Base-by-base conservation (phyloP, 768 basidiomycete species). In the Myochromella boudieri region DNA sequence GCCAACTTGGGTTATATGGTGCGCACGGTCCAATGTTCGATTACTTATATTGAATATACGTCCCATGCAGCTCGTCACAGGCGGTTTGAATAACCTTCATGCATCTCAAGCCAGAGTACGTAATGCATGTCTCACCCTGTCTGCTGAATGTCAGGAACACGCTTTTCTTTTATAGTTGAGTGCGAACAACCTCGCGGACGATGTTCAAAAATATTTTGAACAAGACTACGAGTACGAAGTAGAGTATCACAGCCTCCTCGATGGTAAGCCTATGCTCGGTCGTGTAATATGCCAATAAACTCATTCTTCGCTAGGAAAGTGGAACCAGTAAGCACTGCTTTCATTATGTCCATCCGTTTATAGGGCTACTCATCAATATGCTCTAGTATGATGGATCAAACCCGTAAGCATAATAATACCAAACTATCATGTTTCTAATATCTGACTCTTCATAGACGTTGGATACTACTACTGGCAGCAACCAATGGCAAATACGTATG, bases 391-490 rank as follows among this genome's bases (percentile, higher is more conserved):
- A 84, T 87, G 80, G 81, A 83, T 57, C 84, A 85, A 57, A 82
- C 82, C 20, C 82, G 72, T 74, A 44, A 48, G 70, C 58, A 3
- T 29, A 15, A 27, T 31, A 31, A 15, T 22, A n/a, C n/a, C n/a
- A n/a, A n/a, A n/a, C n/a, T n/a, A n/a, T n/a, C n/a, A n/a, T n/a
- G n/a, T 17, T 17, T 24, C 4, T 31, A n/a, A 20, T 20, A 34
- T 3, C 17, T 34, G n/a, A 9, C 28, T 46, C n/a, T 27, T 25
- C 1, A 33, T 27, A 75, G 70, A 80, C 60, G 60, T 81, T 48
- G 76, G 76, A 46, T 85, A 82, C 51, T 78, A 71, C 52, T 84
- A 87, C 62, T 85, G 84, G 80, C 84, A 88, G 53, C 82, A 83
- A 56, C 83, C 84, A 3, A 80, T 81, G 77, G 70, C 74, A 14